phyloP scores from a whole-genome alignment of 2,329 filamentous ascomycete species.

The Laburnicola sp. region DNA sequence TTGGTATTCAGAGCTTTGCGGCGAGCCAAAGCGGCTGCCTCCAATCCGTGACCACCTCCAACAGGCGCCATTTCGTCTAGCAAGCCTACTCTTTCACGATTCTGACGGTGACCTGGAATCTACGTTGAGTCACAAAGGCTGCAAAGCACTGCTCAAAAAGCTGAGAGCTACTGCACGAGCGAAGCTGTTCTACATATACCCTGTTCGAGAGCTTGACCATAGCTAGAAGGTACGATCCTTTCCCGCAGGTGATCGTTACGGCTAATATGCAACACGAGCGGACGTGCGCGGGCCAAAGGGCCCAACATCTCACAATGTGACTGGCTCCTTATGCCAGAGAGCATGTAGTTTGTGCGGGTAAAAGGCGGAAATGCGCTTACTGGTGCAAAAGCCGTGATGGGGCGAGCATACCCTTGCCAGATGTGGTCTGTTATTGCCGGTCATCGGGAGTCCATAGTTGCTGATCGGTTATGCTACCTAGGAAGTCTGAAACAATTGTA shows the following conservation, averaged over 20 bases:
- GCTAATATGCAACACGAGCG: conserved; percentile 14
- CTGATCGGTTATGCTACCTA: neutral
- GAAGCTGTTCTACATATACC: conserved; percentile 12
- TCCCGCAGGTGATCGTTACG: conserved; percentile 3
- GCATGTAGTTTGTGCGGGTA: conserved; percentile 19
- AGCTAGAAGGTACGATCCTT: conserved; percentile 6
- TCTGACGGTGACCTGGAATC: neutral
- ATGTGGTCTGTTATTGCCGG: conserved; percentile 1
- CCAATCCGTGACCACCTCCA: conserved; percentile 41
- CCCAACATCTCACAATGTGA: conserved; percentile 7
- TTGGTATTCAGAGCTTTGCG: conserved; percentile 45
- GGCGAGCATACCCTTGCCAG: conserved; percentile 2
- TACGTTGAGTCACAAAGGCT: neutral
- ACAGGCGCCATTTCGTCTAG: conserved; percentile 43
- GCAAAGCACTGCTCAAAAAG: neutral
- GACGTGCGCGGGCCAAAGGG: conserved; percentile 11
- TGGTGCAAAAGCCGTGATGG: conserved; percentile 12
- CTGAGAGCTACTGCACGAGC: neutral
- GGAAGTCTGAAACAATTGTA: neutral
- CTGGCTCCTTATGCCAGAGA: conserved; percentile 9
- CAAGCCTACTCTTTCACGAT: conserved; percentile 3
- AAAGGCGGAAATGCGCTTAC: conserved; percentile 21
- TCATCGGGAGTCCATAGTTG: conserved; percentile 1
- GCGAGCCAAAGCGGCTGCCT: conserved; percentile 47
- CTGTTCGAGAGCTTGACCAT: conserved; percentile 8